phyloP scores from a whole-genome alignment of 1,284 basidiomycete genomes.

The Moesziomyces sp. region DNA sequence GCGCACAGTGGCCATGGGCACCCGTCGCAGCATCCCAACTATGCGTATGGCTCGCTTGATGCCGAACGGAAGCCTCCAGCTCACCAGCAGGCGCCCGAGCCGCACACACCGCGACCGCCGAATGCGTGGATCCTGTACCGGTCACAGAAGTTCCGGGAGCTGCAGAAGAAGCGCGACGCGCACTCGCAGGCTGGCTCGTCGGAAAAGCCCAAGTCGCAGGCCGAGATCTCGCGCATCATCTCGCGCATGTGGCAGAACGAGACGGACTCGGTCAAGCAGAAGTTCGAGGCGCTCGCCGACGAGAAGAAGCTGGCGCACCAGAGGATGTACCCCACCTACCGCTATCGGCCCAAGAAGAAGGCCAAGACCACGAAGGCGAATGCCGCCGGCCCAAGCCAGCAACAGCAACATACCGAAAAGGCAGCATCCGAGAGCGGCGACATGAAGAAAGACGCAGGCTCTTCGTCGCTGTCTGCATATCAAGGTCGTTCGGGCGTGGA shows the following conservation, averaged over 20 bases:
- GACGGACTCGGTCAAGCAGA: slow-evolving; percentile 70
- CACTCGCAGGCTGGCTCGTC: slow-evolving; percentile 61
- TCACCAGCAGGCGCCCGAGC: slow-evolving; percentile 17
- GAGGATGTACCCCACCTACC: slow-evolving; percentile 42
- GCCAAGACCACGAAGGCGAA: slow-evolving; percentile 18
- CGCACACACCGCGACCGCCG: slow-evolving; percentile 77
- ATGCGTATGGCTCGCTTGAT: slow-evolving; percentile 7
- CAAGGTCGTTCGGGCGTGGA: slow-evolving; percentile 15
- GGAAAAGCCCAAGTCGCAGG: slow-evolving; percentile 73
- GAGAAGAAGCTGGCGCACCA: slow-evolving; percentile 73
- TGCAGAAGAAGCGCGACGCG: slow-evolving; percentile 68
- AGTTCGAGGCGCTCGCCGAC: slow-evolving; percentile 80
- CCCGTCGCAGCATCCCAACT: slow-evolving; percentile 3
- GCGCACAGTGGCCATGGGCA: slow-evolving; percentile 11
- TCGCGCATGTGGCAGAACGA: slow-evolving; percentile 78
- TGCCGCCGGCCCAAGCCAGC: neutral
- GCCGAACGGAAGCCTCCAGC: slow-evolving; percentile 6
- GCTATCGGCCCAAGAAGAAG: slow-evolving; percentile 46
- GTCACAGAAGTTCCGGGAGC: slow-evolving; percentile 73
- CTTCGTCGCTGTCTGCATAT: slow-evolving; percentile 3
- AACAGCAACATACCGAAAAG: neutral
- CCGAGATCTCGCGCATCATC: slow-evolving; percentile 79
- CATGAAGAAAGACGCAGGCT: slow-evolving; percentile 2
- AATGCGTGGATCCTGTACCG: slow-evolving; percentile 95
- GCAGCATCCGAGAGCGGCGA: neutral